Evolutionary conservation across 2,329 filamentous ascomycete species (phyloP).

Genomic region (Aspergillus neotritici): DNA sequence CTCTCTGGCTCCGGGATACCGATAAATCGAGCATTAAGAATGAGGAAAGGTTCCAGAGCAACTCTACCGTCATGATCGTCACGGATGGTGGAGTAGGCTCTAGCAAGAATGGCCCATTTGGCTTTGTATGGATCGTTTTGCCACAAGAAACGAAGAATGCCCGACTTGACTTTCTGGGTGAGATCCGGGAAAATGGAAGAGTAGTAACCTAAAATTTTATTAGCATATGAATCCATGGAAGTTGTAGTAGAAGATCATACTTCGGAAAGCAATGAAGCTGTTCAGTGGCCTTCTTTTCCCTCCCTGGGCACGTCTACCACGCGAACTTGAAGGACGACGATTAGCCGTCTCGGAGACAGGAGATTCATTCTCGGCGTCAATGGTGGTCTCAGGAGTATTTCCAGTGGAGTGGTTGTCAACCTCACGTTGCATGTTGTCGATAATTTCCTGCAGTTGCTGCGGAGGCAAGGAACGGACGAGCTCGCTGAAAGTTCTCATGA

Average conservation of each 20-base stretch:
- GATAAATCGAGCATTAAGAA: slow-evolving; percentile 43
- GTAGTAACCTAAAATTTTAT: slow-evolving; percentile 41
- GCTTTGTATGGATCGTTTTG: slow-evolving; percentile 45
- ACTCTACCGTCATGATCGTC: slow-evolving; percentile 46
- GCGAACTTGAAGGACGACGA: slow-evolving; percentile 9
- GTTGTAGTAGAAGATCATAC: slow-evolving; percentile 17
- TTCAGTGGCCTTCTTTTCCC: slow-evolving; percentile 29
- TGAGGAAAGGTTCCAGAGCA: slow-evolving; percentile 46
- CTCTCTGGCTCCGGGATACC: slow-evolving; percentile 41
- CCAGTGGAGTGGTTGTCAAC: slow-evolving; percentile 3
- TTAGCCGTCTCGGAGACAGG: slow-evolving; percentile 4
- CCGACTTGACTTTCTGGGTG: slow-evolving; percentile 51
- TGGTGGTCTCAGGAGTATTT: slow-evolving; percentile 1
- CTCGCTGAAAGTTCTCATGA: no score
- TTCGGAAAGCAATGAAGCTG: slow-evolving; percentile 35
- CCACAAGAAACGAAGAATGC: slow-evolving; percentile 48
- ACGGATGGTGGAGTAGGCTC: slow-evolving; percentile 51
- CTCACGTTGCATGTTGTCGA: slow-evolving; percentile 3
- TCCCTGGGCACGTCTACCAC: slow-evolving; percentile 16
- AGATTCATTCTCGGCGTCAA: slow-evolving; percentile 5
- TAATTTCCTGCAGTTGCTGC: slow-evolving; percentile 14
- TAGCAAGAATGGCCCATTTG: slow-evolving; percentile 50
- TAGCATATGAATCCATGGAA: slow-evolving; percentile 3
- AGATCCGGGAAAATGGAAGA: slow-evolving; percentile 41
- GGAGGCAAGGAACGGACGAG: no score